A percentile compares a stretch with the other conserved stretches of the same genome.
These are phyloP conservation scores for Fusarium miscanthi DNA, from an alignment of 2,329 filamentous ascomycete species.

Conservation along the genomic window DNA sequence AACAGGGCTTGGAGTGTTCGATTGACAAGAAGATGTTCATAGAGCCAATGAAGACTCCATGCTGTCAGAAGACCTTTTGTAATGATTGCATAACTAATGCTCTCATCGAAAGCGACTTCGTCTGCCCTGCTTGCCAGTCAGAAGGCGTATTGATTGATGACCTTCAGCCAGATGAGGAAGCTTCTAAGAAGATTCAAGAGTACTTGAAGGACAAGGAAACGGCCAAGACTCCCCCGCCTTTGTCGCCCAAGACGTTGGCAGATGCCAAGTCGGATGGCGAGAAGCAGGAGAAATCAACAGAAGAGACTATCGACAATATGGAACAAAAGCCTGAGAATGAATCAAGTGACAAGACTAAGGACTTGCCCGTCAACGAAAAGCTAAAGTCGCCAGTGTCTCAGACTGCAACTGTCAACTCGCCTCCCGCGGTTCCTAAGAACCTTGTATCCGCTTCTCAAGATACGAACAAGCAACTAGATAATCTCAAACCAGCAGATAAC, in stretches of 20 bases:
- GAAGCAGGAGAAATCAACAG: constrained; percentile 42
- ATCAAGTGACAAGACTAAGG: constrained; percentile 29
- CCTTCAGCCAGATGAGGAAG: constrained; percentile 83
- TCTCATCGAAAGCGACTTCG: constrained; percentile 97
- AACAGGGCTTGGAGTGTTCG: constrained; percentile 89
- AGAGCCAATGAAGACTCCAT: constrained; percentile 98
- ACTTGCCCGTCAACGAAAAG: constrained; percentile 46
- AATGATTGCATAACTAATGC: constrained; percentile 99
- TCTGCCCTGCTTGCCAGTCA: constrained; percentile 90
- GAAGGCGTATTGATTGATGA: constrained; percentile 95
- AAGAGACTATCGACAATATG: constrained; percentile 53
- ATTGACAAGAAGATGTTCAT: constrained; percentile 98
- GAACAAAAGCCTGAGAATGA: constrained; percentile 51
- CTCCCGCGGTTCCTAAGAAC: constrained; percentile 47
- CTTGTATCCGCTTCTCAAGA: constrained; percentile 48
- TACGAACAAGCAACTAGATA: constrained; percentile 50
- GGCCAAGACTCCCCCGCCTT: constrained; percentile 55
- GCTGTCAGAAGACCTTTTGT: constrained; percentile 98
- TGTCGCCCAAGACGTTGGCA: constrained; percentile 47
- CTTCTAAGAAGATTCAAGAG: constrained; percentile 79
- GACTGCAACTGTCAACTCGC: constrained; percentile 41
- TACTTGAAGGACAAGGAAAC: constrained; percentile 71
- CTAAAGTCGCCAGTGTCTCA: constrained; percentile 50
- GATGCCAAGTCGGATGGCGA: constrained; percentile 36
- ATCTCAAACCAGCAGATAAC: constrained; percentile 46